Percentiles rank a stretch among this genome's conserved stretches.
Evolutionary conservation across 164 flowering plant genomes (phyloP).

Genomic region (Vitis cinerea): DNA sequence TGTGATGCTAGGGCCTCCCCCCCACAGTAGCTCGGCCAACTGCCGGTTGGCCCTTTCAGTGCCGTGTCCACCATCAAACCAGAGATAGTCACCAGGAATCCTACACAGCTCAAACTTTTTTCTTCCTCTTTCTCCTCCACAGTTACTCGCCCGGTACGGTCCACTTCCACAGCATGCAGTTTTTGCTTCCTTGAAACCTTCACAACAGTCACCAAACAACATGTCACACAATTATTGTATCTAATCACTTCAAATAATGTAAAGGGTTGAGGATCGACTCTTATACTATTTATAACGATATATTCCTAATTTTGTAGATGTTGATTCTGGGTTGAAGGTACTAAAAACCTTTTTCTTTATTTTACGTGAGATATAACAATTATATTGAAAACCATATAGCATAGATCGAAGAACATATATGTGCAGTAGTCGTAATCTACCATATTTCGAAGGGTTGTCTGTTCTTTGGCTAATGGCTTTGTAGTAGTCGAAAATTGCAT

Average conservation of each 20-base stretch:
- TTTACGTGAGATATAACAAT: no score
- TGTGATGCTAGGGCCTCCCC: constrained; percentile 1
- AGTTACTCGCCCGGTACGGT: constrained; percentile 16
- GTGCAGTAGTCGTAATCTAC: no score
- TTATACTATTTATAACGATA: no score
- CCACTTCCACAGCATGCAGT: constrained; percentile 33
- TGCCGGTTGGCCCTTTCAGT: constrained; percentile 24
- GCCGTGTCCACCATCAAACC: constrained; percentile 28
- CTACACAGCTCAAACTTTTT: constrained; percentile 18
- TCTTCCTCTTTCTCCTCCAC: constrained; percentile 11
- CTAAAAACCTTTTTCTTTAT: no score
- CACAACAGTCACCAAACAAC: neutral
- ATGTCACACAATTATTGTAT: neutral
- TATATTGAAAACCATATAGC: no score
- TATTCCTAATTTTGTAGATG: no score
- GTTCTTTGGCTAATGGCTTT: neutral
- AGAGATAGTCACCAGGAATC: constrained; percentile 22
- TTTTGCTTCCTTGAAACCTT: constrained; percentile 31
- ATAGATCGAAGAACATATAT: no score
- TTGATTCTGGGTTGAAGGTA: neutral
- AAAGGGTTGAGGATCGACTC: no score
- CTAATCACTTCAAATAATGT: no score
- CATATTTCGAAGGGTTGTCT: neutral
- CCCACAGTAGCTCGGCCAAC: constrained; percentile 28
- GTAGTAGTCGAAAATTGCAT: constrained; percentile 9